phyloP scores from a whole-genome alignment of 2,329 filamentous ascomycete genomes.

The Ophiostoma triangulosporum region DNA sequence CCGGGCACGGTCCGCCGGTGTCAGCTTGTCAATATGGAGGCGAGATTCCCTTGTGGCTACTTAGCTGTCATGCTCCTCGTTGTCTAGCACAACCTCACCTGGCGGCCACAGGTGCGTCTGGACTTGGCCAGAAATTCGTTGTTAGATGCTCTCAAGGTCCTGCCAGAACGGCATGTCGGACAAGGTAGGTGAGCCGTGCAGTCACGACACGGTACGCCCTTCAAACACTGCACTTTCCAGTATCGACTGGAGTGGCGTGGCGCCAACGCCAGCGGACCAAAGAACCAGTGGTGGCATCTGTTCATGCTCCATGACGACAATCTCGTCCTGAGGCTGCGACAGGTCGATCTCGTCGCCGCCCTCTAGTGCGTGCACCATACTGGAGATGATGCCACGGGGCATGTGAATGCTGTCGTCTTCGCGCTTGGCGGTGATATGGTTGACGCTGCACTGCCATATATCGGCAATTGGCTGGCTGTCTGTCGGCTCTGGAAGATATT shows the following conservation, averaged over 20 bases:
- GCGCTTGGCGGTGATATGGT: conserved; percentile 63
- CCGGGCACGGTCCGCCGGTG: conserved; percentile 34
- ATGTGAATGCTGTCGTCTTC: conserved; percentile 29
- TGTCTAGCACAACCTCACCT: no score
- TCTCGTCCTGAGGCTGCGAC: conserved; percentile 44
- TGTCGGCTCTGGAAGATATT: conserved; percentile 55
- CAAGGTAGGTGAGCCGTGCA: conserved; percentile 44
- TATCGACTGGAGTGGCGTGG: conserved; percentile 54
- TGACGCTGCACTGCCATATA: conserved; percentile 61
- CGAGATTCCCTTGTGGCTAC: no score
- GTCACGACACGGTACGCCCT: conserved; percentile 42
- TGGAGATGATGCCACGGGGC: conserved; percentile 37
- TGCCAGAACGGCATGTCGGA: conserved; percentile 37
- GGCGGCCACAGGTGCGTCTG: conserved; percentile 43
- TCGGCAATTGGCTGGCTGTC: no score
- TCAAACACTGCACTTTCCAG: conserved; percentile 36
- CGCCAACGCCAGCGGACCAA: conserved; percentile 54
- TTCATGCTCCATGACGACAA: conserved; percentile 34
- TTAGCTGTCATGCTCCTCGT: conserved; percentile 17
- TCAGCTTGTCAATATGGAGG: conserved; percentile 48
- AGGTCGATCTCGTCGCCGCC: conserved; percentile 41
- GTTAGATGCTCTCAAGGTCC: neutral
- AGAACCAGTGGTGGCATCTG: conserved; percentile 43
- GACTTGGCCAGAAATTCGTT: conserved; percentile 17
- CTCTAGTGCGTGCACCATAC: conserved; percentile 33